A percentile compares a stretch with the other conserved stretches of the same genome.
phyloP scores from a whole-genome alignment of 257 asterid genomes.

The Capsicum chinense region DNA sequence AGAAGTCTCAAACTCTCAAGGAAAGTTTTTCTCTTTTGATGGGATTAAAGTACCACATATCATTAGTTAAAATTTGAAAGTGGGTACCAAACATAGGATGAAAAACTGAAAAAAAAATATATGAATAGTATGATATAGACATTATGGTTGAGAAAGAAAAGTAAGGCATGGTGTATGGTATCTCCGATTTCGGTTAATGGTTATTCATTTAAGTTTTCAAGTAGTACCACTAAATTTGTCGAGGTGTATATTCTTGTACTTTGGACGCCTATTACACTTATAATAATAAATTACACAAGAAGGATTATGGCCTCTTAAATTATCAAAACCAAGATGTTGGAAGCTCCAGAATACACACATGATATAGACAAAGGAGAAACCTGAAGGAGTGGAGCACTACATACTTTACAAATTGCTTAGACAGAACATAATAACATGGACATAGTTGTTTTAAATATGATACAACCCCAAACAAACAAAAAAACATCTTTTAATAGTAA shows the following conservation, averaged over 20 bases:
- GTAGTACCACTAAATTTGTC: neutral
- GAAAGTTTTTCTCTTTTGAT: neutral
- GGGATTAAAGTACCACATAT: neutral
- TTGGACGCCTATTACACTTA: conserved; percentile 18
- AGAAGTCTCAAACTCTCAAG: neutral
- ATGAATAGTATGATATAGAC: neutral
- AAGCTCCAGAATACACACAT: conserved; percentile 3
- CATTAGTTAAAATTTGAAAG: neutral
- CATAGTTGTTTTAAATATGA: conserved; percentile 22
- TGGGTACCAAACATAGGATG: neutral
- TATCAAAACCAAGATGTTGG: conserved; percentile 31
- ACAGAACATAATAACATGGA: conserved; percentile 23
- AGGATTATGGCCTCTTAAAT: conserved; percentile 31
- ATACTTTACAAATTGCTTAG: conserved; percentile 22
- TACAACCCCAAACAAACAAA: neutral
- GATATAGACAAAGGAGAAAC: conserved; percentile 17
- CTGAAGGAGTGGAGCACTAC: conserved; percentile 23
- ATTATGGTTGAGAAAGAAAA: neutral
- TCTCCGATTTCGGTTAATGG: neutral
- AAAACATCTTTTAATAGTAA: neutral
- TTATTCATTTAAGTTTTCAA: neutral
- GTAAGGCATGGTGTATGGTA: neutral
- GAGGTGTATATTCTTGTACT: neutral
- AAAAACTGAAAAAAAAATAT: neutral
- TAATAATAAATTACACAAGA: neutral